Conservation (phyloP, 2,329 filamentous ascomycete genomes). For the Fusarium anguioides region DNA sequence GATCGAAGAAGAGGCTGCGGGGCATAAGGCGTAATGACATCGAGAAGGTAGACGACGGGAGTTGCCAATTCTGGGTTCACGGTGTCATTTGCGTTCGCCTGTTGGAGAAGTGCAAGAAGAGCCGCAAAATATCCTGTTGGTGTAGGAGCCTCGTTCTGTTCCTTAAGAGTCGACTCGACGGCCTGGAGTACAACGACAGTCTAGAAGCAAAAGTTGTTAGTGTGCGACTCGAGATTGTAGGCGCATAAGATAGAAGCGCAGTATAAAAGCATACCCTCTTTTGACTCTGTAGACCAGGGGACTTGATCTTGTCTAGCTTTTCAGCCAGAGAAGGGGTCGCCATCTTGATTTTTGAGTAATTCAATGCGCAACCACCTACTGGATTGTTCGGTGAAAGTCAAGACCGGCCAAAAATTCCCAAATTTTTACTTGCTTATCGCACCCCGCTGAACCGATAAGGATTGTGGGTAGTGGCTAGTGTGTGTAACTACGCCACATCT, state of each 20-base stretch:
- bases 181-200: constrained; percentile 88
- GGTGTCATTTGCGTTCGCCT: constrained; percentile 75
- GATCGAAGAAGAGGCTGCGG: constrained; percentile 88
- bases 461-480: constrained; percentile 11
- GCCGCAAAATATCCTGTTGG: constrained; percentile 96
- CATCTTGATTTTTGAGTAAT: constrained; percentile 54
- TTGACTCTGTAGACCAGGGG: constrained; percentile 94
- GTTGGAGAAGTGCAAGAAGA: constrained; percentile 86
- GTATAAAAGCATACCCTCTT: constrained; percentile 76
- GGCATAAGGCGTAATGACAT: constrained; percentile 86
- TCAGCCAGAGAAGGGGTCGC: constrained; percentile 72
- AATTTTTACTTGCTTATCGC: constrained; percentile 49
- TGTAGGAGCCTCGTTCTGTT: constrained; percentile 84
- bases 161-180: constrained; percentile 90
- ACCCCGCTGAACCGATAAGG: constrained; percentile 45
- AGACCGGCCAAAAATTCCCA: constrained; percentile 44
- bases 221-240: constrained; percentile 19
- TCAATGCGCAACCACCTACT: constrained; percentile 44
- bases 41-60: constrained; percentile 94
- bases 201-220: constrained; percentile 55
- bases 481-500: constrained; percentile 24
- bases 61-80: constrained; percentile 85
- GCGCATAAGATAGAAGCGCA: background rate
- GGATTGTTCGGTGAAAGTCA: constrained; percentile 46
- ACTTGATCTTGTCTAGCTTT: constrained; percentile 97